Base-by-base conservation (phyloP, 192 early-diverging fungal genomes). In the Entomortierella lignicola region DNA sequence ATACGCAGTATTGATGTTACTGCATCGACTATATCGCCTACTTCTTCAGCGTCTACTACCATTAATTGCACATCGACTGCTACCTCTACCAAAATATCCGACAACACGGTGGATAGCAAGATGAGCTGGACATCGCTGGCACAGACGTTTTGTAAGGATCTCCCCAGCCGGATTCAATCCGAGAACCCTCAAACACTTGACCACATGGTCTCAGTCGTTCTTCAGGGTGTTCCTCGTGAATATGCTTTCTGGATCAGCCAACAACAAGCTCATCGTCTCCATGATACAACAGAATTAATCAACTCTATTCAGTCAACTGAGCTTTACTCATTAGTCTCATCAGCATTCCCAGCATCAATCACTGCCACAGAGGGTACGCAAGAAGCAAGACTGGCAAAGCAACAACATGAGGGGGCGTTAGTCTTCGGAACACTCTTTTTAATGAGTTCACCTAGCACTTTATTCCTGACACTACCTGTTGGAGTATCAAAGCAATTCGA, bases 371-470 rank as follows among this genome's bases (percentile, higher is more conserved):
- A 17, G 67, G 66, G 72, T 47, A 58, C 60, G 53, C 42, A 15
- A 34, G 65, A 58, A 7, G 55, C 37, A 31, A 63, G 26, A 72
- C 72, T 50, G 43, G 61, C 15, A 48, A 80, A 30, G 64, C 86
- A 60, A 80, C 83, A 79, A 25, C 75, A 79, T 30, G 75, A 79
- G 37, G 68, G 75, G 2, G 75, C 75, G 0, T 29, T 79, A 63
- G 75, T 79, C 15, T 88, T 92, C 69, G 88, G 86, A 5, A 91
- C 89, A 3, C 66, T 92, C 25, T 91, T 92, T 61, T 34, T 92
- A 8, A 84, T 92, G 47, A 85, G 87, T 21, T 83, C 82, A 7
- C 91, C 91, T 0, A 70, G 84, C 58, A 87, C 84, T 42, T 15
- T 90, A 23, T 91, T 87, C 69, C 69, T 81, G 29, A 83, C 84